These are phyloP conservation scores for Entomortierella chlamydospora DNA, from an alignment of 192 early-diverging fungal species.

Conservation along the genomic window DNA sequence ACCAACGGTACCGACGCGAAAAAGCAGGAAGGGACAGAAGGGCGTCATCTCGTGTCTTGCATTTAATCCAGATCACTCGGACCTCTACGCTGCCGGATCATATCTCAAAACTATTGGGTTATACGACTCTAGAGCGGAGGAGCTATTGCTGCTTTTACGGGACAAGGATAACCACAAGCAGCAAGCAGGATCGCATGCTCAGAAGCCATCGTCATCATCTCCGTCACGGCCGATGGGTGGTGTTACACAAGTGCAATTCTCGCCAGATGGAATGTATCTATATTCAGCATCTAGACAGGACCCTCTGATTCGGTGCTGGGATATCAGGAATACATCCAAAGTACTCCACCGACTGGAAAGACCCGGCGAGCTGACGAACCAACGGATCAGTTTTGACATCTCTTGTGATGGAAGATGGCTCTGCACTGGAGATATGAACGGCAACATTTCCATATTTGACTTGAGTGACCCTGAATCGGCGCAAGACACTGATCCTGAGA, in stretches of 20 bases:
- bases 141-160: slow-evolving; percentile 62
- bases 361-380: slow-evolving; percentile 69
- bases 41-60: slow-evolving; percentile 80
- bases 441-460: slow-evolving; percentile 57
- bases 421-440: slow-evolving; percentile 67
- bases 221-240: slow-evolving; percentile 19
- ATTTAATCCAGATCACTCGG: slow-evolving; percentile 73
- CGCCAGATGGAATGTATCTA: slow-evolving; percentile 70
- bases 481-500: not conserved
- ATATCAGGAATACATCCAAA: slow-evolving; percentile 79
- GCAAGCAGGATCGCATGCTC: not conserved
- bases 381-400: slow-evolving; percentile 78
- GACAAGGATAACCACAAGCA: slow-evolving; percentile 21
- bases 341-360: slow-evolving; percentile 64
- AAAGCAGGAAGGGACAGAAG: slow-evolving; percentile 79
- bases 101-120: slow-evolving; percentile 77
- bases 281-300: slow-evolving; percentile 76
- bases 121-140: slow-evolving; percentile 66
- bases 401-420: slow-evolving; percentile 70
- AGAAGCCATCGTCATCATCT: not conserved
- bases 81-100: slow-evolving; percentile 80
- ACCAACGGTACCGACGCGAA: slow-evolving; percentile 69
- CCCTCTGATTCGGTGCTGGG: slow-evolving; percentile 77
- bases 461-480: slow-evolving; percentile 34
- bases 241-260: slow-evolving; percentile 69